Evolutionary conservation across 2,329 filamentous ascomycete species (phyloP).

Genomic region (Penicillium brevicompactum): DNA sequence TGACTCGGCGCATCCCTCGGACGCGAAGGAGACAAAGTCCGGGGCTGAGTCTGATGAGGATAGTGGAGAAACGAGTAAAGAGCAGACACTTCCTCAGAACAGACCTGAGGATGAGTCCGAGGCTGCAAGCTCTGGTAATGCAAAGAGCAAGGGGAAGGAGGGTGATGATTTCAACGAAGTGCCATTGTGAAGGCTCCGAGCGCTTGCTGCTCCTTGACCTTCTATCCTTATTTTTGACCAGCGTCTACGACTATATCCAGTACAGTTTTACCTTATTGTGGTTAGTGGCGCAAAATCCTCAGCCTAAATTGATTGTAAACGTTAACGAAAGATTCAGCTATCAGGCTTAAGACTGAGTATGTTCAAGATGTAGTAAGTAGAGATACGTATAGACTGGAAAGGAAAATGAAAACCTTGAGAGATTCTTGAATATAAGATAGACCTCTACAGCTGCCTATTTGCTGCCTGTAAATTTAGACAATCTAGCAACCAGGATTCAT

Average conservation of each 20-base stretch:
- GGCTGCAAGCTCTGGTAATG: conserved; percentile 14
- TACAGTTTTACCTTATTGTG: conserved; percentile 17
- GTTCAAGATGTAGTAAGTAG: too few relatives aligned
- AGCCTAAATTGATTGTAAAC: too few relatives aligned
- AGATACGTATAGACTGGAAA: too few relatives aligned
- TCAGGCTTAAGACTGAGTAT: too few relatives aligned
- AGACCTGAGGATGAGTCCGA: conserved; percentile 24
- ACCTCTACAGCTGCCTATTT: too few relatives aligned
- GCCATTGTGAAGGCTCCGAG: conserved; percentile 26
- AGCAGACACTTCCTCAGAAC: conserved; percentile 27
- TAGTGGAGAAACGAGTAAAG: conserved; percentile 25
- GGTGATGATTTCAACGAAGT: conserved; percentile 41
- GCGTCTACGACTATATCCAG: conserved; percentile 21
- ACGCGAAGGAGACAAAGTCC: conserved; percentile 19
- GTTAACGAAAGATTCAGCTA: too few relatives aligned
- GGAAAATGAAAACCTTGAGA: too few relatives aligned
- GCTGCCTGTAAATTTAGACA: too few relatives aligned
- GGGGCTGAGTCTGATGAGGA: conserved; percentile 10
- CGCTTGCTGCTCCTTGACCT: conserved; percentile 2
- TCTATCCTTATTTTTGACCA: conserved; percentile 8
- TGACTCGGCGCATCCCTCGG: conserved; percentile 4
- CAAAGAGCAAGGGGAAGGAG: conserved; percentile 35
- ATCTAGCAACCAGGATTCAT: too few relatives aligned
- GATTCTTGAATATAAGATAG: too few relatives aligned
- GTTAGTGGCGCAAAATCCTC: conserved; percentile 7